These are phyloP conservation scores for Annulohypoxylon truncatum DNA, from an alignment of 2,329 filamentous ascomycete species.

Conservation along the genomic window DNA sequence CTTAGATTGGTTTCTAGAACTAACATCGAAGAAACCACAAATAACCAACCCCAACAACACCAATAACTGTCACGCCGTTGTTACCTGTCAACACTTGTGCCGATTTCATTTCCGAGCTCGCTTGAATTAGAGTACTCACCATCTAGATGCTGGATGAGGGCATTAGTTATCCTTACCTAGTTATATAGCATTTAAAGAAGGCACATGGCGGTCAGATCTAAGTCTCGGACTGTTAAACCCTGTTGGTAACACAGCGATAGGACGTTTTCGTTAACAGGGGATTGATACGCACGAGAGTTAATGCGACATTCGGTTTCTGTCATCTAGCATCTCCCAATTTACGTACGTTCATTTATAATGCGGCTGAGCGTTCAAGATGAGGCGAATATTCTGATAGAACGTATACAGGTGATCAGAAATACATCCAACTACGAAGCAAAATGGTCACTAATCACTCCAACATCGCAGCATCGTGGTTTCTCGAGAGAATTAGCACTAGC, in stretches of 20 bases:
- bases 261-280: background rate
- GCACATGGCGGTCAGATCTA: background rate
- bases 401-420: too few species aligned
- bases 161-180: background rate
- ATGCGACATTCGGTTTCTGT: background rate
- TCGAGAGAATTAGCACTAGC: background rate
- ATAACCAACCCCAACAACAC: background rate
- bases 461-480: background rate
- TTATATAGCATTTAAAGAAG: background rate
- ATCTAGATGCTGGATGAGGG: too few species aligned
- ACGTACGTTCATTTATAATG: background rate
- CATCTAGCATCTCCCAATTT: background rate
- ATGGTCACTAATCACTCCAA: background rate
- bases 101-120: background rate
- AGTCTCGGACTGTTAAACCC: background rate
- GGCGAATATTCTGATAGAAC: too few species aligned
- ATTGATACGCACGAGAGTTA: background rate
- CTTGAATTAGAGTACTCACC: background rate
- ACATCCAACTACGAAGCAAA: background rate
- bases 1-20: background rate
- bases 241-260: background rate
- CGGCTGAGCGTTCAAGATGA: too few species aligned
- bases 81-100: background rate
- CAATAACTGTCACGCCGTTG: background rate
- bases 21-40: too few species aligned